Evolutionary conservation across 2,329 filamentous ascomycete genomes (phyloP).

Genomic region (Sporothrix inflata): DNA sequence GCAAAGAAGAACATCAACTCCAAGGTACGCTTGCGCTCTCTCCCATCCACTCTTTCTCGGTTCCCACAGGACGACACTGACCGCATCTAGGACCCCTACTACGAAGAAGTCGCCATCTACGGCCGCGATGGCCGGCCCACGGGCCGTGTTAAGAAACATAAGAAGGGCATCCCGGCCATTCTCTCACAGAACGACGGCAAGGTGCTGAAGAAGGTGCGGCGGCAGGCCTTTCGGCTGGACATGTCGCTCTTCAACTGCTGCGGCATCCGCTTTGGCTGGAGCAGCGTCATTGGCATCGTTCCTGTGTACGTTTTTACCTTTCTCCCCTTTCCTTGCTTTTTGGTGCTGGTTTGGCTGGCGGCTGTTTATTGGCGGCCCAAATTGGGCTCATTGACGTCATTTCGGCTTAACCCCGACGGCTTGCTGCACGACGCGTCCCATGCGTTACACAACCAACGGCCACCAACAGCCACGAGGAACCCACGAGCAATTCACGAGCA

Average conservation of each 20-base stretch:
- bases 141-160: constrained; percentile 78
- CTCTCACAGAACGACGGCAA: constrained; percentile 81
- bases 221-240: constrained; percentile 83
- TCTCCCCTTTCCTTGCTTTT: neutral
- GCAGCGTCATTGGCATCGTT: constrained; percentile 79
- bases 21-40: constrained; percentile 32
- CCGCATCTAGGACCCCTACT: constrained; percentile 77
- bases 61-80: neutral
- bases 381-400: constrained; percentile 26
- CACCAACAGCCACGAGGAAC: neutral
- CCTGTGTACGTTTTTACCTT: constrained; percentile 65
- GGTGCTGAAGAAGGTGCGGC: constrained; percentile 83
- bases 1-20: constrained; percentile 37
- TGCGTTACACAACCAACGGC: neutral
- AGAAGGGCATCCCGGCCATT: constrained; percentile 81
- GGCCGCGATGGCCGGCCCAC: constrained; percentile 65
- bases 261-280: constrained; percentile 86
- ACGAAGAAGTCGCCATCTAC: constrained; percentile 78
- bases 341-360: neutral
- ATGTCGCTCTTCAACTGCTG: constrained; percentile 80
- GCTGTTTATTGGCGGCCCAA: neutral
- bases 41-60: neutral
- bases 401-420: constrained; percentile 18
- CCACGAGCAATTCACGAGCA: neutral
- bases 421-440: neutral